Base-by-base conservation (phyloP, 1,284 basidiomycete species). In the Rhodotorula sp. region DNA sequence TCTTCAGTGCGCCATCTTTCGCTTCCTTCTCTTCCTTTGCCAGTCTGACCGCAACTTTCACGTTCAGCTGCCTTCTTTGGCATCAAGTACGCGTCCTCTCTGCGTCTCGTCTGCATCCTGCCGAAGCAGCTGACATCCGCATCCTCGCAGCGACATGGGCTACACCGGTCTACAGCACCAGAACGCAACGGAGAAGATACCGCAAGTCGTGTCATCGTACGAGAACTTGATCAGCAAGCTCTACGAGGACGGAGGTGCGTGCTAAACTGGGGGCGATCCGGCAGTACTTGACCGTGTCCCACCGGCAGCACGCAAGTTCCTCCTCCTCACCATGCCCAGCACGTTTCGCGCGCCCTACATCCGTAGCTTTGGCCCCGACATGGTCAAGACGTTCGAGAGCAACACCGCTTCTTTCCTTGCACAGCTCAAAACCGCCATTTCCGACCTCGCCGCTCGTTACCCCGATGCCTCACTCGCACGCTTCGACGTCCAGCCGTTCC, bases 51-150 rank as follows among this genome's bases (percentile, higher is more conserved):
- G 17, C 27, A 3, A 7, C 4, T 7, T 17, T 27, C 27, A 16
- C 16, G 17, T 34, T 8, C 27, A 54, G 53, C 72, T 1, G 21
- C 68, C 17, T 74, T 66, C 66, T 62, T 70, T 53, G 68, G 72
- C 17, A 74, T 74, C 63, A 74, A 74, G 61, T 66, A 70, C 61
- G 48, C 25, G 23, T 66, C 12, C 60, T 53, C 1, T n/a, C 45
- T 14, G 49, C 46, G 25, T 52, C 57, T 27, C 27, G 42, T 61
- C 66, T 19, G 19, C 21, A 54, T n/a, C 45, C 44, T 58, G 21
- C 7, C 61, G 34, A 34, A 34, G 34, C 34, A 34, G 9, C 52
- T 19, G 27, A 25, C 45, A 12, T 41, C 19, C 56, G 50, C 23
- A 49, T 48, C 16, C 56, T 60, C 44, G 61, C 50, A 53, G n/a